Conservation (phyloP, 768 basidiomycete species). For the Amanita exitialis region DNA sequence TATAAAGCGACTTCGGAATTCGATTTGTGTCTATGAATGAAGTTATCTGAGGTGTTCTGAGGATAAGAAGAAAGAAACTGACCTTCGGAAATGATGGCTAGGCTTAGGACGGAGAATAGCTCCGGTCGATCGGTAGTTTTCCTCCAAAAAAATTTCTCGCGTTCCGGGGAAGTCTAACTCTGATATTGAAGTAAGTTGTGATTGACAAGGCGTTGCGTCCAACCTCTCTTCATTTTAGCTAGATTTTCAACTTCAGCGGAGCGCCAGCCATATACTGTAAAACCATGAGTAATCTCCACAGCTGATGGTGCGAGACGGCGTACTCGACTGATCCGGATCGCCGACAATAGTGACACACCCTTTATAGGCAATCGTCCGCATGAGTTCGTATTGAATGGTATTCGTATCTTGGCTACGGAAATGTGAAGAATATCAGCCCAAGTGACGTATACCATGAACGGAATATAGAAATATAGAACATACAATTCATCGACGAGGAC, state of each 20-base stretch:
- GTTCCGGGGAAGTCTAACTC: slow-evolving; percentile 53
- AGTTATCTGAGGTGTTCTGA: neutral
- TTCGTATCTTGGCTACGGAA: slow-evolving; percentile 66
- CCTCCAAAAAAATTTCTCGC: slow-evolving; percentile 64
- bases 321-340: slow-evolving; percentile 87
- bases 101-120: slow-evolving; percentile 61
- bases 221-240: slow-evolving; percentile 58
- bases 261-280: slow-evolving; percentile 75
- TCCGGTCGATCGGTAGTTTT: slow-evolving; percentile 81
- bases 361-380: slow-evolving; percentile 50
- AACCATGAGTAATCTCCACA: neutral
- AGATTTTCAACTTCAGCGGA: slow-evolving; percentile 73
- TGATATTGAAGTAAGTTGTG: neutral
- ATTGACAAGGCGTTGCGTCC: neutral
- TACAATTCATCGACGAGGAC: slow-evolving; percentile 80
- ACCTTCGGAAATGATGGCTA: slow-evolving; percentile 83
- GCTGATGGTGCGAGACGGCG: neutral
- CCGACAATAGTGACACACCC: slow-evolving; percentile 72
- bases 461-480: slow-evolving; percentile 17
- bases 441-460: neutral
- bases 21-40: slow-evolving; percentile 52
- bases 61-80: slow-evolving; percentile 3
- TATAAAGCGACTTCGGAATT: slow-evolving; percentile 63
- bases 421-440: neutral
- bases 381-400: slow-evolving; percentile 69